These are phyloP conservation scores for Punica granatum DNA, from an alignment of 345 rosid species.

Conservation along the genomic window DNA sequence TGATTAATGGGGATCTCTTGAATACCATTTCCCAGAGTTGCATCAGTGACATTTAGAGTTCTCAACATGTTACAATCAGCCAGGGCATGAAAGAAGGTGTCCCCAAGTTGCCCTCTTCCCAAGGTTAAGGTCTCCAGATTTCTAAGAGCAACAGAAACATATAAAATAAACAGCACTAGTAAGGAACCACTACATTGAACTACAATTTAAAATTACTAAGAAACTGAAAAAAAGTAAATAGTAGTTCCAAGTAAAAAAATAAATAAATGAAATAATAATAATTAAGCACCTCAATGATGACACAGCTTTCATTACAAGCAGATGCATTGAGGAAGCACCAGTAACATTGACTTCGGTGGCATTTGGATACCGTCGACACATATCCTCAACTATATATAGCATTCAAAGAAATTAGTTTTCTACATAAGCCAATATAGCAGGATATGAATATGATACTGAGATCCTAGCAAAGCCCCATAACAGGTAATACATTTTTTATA, in stretches of 20 bases:
- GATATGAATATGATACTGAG: background rate
- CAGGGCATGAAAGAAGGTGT: conserved; percentile 68
- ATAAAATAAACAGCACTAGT: conserved; percentile 1
- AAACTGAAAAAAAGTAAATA: background rate
- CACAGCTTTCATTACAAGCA: conserved; percentile 67
- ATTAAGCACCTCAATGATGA: conserved; percentile 51
- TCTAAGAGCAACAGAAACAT: conserved; percentile 30
- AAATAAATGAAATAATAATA: background rate
- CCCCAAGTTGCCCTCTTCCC: conserved; percentile 69
- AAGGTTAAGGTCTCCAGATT: conserved; percentile 69
- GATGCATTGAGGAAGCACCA: conserved; percentile 51
- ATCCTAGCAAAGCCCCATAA: background rate
- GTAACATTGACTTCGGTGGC: conserved; percentile 76
- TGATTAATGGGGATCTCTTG: conserved; percentile 85
- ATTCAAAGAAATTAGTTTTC: background rate
- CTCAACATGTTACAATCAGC: conserved; percentile 65
- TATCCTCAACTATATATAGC: conserved; percentile 64
- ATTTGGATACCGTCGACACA: conserved; percentile 82
- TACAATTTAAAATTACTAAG: background rate
- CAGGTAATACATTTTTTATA: too few species aligned
- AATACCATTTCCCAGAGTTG: conserved; percentile 64
- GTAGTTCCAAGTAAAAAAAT: background rate
- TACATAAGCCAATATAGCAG: background rate
- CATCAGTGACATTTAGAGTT: conserved; percentile 67
- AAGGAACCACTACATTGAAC: background rate